Evolutionary conservation across 768 basidiomycete species (phyloP).

Genomic region (Trametes cingulata): DNA sequence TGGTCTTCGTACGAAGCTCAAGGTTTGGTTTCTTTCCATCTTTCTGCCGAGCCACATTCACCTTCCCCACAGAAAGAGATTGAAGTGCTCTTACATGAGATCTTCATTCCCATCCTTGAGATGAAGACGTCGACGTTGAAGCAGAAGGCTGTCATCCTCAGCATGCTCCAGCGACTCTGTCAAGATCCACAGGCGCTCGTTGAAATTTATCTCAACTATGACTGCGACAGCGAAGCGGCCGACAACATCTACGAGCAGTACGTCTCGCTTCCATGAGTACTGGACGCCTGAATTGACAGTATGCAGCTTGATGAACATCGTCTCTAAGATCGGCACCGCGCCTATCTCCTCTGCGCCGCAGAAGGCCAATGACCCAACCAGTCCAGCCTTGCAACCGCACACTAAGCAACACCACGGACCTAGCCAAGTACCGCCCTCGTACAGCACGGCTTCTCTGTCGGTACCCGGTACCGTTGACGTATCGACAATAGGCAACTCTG

Average conservation of each 20-base stretch:
- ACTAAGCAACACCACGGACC: constrained; percentile 43
- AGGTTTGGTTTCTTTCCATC: constrained; percentile 50
- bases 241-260: constrained; percentile 98
- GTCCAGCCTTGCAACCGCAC: constrained; percentile 59
- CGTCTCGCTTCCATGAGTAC: constrained; percentile 30
- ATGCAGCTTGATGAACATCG: constrained; percentile 85
- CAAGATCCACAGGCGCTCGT: constrained; percentile 98
- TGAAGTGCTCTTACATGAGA: constrained; percentile 96
- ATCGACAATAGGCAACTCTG: constrained; percentile 68
- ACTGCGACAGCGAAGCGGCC: constrained; percentile 91
- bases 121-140: constrained; percentile 96
- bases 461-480: constrained; percentile 70
- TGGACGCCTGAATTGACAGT: not conserved
- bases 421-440: constrained; percentile 54
- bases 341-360: constrained; percentile 49
- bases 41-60: constrained; percentile 12
- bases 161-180: constrained; percentile 83
- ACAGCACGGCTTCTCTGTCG: constrained; percentile 64
- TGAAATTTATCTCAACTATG: constrained; percentile 98
- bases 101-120: constrained; percentile 97
- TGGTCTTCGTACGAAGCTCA: constrained; percentile 92
- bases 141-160: constrained; percentile 91
- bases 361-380: constrained; percentile 56
- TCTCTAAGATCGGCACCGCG: constrained; percentile 84
- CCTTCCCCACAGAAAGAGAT: constrained; percentile 83